Conservation (phyloP, 2,329 filamentous ascomycete genomes). For the Colletotrichum tropicicola region DNA sequence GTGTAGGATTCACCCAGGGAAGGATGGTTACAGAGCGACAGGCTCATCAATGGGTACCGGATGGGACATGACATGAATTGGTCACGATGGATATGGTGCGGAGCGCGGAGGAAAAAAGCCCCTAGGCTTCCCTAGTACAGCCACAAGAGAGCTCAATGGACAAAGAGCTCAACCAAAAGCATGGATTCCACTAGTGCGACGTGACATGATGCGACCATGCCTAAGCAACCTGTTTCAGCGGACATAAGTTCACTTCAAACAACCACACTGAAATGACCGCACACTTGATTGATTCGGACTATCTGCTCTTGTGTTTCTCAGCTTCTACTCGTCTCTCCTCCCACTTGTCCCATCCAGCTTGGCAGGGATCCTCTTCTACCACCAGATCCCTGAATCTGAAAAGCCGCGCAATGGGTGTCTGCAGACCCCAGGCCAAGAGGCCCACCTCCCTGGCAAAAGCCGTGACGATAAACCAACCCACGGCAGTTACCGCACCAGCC, state of each 20-base stretch:
- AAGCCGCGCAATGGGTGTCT: conserved; percentile 69
- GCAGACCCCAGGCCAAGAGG: conserved; percentile 76
- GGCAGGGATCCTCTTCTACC: conserved; percentile 85
- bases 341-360: conserved; percentile 96
- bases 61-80: conserved; percentile 15
- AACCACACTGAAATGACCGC: too few species aligned
- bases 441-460: conserved; percentile 72
- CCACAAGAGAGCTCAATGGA: conserved; percentile 15
- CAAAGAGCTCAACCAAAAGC: conserved; percentile 6
- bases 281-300: neutral
- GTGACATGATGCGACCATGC: too few species aligned
- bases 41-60: neutral
- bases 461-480: conserved; percentile 82
- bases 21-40: neutral
- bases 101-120: neutral
- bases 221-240: too few species aligned
- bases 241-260: too few species aligned
- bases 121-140: neutral
- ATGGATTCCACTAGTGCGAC: neutral
- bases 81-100: conserved; percentile 7
- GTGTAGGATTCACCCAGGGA: neutral
- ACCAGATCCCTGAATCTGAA: conserved; percentile 85
- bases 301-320: conserved; percentile 40
- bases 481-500: conserved; percentile 76
- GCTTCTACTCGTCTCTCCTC: conserved; percentile 60